phyloP scores from a whole-genome alignment of 2,329 filamentous ascomycete species.

The Ophiostoma angusticollis region DNA sequence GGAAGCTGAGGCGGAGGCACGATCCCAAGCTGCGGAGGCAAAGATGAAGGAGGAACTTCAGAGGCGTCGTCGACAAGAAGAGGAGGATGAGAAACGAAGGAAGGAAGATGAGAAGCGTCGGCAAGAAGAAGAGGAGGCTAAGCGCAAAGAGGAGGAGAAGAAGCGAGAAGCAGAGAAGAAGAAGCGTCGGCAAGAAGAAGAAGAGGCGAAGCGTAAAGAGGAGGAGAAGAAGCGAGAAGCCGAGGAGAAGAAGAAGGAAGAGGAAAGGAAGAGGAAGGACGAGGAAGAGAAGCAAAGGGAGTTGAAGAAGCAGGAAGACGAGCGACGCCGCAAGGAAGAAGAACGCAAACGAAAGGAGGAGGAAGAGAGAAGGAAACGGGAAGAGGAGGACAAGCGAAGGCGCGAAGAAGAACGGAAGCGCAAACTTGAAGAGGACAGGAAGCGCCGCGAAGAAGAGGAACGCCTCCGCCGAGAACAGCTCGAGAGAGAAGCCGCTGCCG shows the following conservation, averaged over 20 bases:
- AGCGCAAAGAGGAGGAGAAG: slow-evolving; percentile 19
- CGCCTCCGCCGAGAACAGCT: slow-evolving; percentile 8
- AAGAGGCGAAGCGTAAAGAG: slow-evolving; percentile 21
- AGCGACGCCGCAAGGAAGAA: slow-evolving; percentile 32
- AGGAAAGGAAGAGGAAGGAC: slow-evolving; percentile 20
- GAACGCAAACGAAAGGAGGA: slow-evolving; percentile 36
- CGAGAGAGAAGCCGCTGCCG: slow-evolving; percentile 12
- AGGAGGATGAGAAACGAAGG: slow-evolving; percentile 19
- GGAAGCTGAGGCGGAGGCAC: slow-evolving; percentile 16
- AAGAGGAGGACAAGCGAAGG: slow-evolving; percentile 12
- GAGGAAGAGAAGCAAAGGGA: slow-evolving; percentile 21
- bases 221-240: slow-evolving; percentile 21
- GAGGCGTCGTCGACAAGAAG: too few species aligned
- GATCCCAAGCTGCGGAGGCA: slow-evolving; percentile 13
- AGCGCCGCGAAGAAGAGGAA: slow-evolving; percentile 21
- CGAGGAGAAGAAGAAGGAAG: slow-evolving; percentile 19
- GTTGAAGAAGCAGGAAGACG: slow-evolving; percentile 30
- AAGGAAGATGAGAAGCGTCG: too few species aligned
- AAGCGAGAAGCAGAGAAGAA: slow-evolving; percentile 23
- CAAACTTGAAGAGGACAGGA: slow-evolving; percentile 39
- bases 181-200: slow-evolving; percentile 23
- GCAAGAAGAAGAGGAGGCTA: slow-evolving; percentile 18
- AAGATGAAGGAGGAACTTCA: slow-evolving; percentile 22
- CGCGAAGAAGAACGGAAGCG: slow-evolving; percentile 34
- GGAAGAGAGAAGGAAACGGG: slow-evolving; percentile 32